Percentiles rank a stretch among this genome's conserved stretches.
phyloP scores from a whole-genome alignment of 2,329 filamentous ascomycete genomes.

The Nectriaceae sp. region DNA sequence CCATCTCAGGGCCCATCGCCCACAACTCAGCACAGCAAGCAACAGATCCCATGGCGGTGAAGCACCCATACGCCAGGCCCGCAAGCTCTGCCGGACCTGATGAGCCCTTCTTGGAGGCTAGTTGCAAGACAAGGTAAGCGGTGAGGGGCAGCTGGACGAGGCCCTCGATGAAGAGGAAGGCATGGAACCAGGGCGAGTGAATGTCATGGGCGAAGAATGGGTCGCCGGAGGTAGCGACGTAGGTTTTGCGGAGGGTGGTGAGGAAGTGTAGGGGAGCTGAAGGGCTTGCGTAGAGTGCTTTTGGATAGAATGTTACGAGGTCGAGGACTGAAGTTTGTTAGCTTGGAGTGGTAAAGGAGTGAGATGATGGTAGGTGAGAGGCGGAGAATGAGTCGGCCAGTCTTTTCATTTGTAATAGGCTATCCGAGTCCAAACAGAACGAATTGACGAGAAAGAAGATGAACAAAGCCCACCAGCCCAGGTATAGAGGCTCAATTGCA shows the following conservation, averaged over 20 bases:
- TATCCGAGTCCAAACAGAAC: too few relatives aligned
- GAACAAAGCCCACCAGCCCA: too few relatives aligned
- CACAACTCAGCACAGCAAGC: conserved; percentile 53
- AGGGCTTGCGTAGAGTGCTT: conserved; percentile 42
- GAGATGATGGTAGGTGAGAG: background rate
- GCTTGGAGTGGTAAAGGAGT: background rate
- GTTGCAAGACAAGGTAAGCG: conserved; percentile 46
- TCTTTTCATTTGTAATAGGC: background rate
- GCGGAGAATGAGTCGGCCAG: background rate
- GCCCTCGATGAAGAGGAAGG: conserved; percentile 53
- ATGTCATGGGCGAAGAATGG: conserved; percentile 48
- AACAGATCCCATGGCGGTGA: conserved; percentile 53
- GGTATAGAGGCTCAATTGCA: too few relatives aligned
- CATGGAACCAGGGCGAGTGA: conserved; percentile 51
- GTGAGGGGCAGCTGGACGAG: conserved; percentile 53
- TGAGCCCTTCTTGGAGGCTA: conserved; percentile 37
- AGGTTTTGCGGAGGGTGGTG: conserved; percentile 46
- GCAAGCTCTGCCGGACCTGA: conserved; percentile 49
- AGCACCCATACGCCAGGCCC: conserved; percentile 51
- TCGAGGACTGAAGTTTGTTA: conserved; percentile 49
- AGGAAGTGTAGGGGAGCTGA: conserved; percentile 51
- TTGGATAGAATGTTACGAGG: conserved; percentile 54
- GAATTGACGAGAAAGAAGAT: too few relatives aligned
- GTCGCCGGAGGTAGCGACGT: conserved; percentile 52
- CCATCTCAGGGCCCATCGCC: conserved; percentile 49